phyloP scores from a whole-genome alignment of 345 rosid genomes.

The Moricandia moricandioides region DNA sequence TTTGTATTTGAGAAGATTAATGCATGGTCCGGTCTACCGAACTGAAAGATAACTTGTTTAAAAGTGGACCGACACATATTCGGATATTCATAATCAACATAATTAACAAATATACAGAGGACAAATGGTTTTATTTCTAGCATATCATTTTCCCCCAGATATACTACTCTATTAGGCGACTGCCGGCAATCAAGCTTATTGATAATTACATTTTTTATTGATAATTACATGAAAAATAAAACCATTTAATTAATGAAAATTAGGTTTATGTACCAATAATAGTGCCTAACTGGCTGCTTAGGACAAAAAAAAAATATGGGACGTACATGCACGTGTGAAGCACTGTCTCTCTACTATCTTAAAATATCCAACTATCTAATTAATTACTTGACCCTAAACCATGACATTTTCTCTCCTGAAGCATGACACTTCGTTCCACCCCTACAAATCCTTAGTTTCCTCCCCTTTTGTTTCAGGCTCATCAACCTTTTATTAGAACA shows the following conservation, averaged over 20 bases:
- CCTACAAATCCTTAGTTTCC: neutral
- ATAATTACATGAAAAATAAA: neutral
- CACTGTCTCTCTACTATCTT: neutral
- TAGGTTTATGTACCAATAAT: constrained; percentile 14
- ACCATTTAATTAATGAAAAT: neutral
- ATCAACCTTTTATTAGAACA: neutral
- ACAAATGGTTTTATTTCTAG: no score
- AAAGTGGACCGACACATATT: no score
- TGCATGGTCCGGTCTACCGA: no score
- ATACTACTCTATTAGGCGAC: neutral
- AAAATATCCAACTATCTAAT: neutral
- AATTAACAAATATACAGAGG: no score
- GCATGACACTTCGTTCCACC: neutral
- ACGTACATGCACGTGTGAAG: neutral
- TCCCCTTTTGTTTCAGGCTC: neutral
- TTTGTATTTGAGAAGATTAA: no score
- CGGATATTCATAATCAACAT: no score
- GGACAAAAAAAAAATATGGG: constrained; percentile 10
- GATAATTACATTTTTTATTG: neutral
- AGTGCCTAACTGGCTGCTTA: constrained; percentile 7
- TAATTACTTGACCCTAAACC: neutral
- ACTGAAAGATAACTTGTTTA: no score
- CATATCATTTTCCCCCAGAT: constrained; percentile 1
- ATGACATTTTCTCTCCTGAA: neutral
- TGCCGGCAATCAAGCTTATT: neutral